phyloP scores from a whole-genome alignment of 768 basidiomycete genomes.

The Cantharellus anzutake region DNA sequence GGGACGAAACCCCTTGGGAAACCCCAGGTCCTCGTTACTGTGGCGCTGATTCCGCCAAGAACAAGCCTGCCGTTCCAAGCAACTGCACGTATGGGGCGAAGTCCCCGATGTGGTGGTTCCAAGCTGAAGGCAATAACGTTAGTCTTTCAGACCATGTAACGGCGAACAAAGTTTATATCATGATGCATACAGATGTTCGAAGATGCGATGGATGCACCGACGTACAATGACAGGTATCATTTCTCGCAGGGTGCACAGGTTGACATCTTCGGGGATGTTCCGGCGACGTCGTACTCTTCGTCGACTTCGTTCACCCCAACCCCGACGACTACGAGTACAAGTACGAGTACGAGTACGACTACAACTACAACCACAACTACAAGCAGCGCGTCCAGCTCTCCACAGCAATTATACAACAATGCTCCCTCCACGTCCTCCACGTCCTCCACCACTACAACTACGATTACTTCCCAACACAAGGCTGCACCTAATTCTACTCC shows the following conservation, averaged over 20 bases:
- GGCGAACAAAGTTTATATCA: not conserved
- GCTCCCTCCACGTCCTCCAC: no score
- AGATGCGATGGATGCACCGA: constrained; percentile 12
- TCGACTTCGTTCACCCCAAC: no score
- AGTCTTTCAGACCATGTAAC: not conserved
- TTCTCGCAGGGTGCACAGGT: constrained; percentile 52
- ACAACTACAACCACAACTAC: no score
- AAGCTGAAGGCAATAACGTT: constrained; percentile 41
- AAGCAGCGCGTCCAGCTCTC: no score
- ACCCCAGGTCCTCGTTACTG: constrained; percentile 35
- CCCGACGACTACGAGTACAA: no score
- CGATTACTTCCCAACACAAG: no score
- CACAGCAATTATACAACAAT: no score
- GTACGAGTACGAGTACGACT: no score
- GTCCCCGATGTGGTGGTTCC: constrained; percentile 50
- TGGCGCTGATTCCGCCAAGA: constrained; percentile 33
- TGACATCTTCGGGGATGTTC: constrained; percentile 35
- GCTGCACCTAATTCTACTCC: no score
- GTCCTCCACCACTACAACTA: no score
- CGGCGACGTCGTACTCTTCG: not conserved
- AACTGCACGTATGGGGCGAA: constrained; percentile 62
- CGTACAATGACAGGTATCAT: constrained; percentile 49
- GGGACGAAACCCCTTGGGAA: constrained; percentile 27
- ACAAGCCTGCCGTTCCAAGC: constrained; percentile 22
- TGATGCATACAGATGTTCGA: constrained; percentile 36